Conservation (phyloP, 1,284 basidiomycete species). For the Ganoderma leucocontextum region DNA sequence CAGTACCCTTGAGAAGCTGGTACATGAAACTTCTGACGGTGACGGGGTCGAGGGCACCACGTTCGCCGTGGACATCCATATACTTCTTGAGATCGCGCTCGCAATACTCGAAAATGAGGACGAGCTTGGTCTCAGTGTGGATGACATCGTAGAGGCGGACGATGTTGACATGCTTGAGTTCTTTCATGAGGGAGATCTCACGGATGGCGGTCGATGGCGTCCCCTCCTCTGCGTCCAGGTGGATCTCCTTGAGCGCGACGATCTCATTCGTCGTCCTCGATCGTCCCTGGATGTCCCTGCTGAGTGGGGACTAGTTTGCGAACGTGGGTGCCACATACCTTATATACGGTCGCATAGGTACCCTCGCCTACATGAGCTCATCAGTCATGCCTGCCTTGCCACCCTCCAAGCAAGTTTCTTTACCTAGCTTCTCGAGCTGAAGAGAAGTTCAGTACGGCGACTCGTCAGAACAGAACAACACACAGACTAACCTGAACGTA, state of each 20-base stretch:
- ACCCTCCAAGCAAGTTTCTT: constrained; percentile 6
- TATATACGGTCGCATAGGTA: constrained; percentile 92
- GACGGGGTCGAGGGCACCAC: constrained; percentile 91
- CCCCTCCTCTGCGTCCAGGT: constrained; percentile 95
- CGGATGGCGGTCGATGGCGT: constrained; percentile 95
- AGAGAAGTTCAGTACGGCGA: constrained; percentile 27
- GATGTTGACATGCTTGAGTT: constrained; percentile 94
- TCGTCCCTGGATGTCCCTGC: constrained; percentile 65
- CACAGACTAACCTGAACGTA: constrained; percentile 67
- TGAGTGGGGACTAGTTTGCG: constrained; percentile 14
- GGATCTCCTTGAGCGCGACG: constrained; percentile 93
- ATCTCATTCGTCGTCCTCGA: constrained; percentile 90
- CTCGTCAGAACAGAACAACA: background rate
- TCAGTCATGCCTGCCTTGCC: constrained; percentile 17
- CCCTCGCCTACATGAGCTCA: constrained; percentile 67
- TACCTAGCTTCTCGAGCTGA: constrained; percentile 88
- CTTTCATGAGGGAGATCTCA: constrained; percentile 97
- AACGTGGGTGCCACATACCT: constrained; percentile 56
- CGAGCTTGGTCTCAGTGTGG: constrained; percentile 97
- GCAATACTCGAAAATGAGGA: constrained; percentile 99
- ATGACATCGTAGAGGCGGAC: constrained; percentile 98
- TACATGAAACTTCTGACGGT: constrained; percentile 99
- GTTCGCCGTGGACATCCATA: constrained; percentile 98
- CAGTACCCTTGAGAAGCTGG: constrained; percentile 96
- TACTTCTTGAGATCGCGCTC: constrained; percentile 99